phyloP scores from a whole-genome alignment of 2,329 filamentous ascomycete species.

The Diaporthe amygdali region DNA sequence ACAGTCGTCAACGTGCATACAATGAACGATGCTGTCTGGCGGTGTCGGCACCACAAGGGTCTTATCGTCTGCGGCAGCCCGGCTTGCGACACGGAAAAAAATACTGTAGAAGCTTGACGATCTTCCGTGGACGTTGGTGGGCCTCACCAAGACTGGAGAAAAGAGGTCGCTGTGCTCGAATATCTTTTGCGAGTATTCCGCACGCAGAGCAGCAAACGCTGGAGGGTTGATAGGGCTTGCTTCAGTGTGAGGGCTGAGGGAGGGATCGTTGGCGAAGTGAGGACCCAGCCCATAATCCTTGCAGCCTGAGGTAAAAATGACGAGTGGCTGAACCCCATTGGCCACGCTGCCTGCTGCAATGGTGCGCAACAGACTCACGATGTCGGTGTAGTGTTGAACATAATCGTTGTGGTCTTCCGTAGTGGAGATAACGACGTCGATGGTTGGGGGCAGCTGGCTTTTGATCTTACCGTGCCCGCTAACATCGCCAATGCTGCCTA shows the following conservation, averaged over 20 bases:
- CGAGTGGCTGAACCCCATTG: constrained; percentile 42
- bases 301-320: constrained; percentile 53
- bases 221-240: constrained; percentile 42
- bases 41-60: constrained; percentile 39
- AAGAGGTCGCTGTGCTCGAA: constrained; percentile 45
- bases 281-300: constrained; percentile 52
- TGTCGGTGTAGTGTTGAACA: constrained; percentile 42
- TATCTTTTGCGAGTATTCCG: constrained; percentile 38
- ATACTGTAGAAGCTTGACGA: constrained; percentile 49
- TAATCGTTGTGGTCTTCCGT: constrained; percentile 48
- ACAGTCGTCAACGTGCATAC: constrained; percentile 55
- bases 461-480: constrained; percentile 35
- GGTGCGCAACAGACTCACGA: constrained; percentile 38
- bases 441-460: constrained; percentile 31
- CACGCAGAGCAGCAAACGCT: constrained; percentile 35
- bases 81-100: constrained; percentile 40
- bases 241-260: constrained; percentile 48
- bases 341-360: constrained; percentile 40
- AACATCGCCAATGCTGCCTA: constrained; percentile 43
- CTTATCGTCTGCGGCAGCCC: constrained; percentile 22
- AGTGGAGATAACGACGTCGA: constrained; percentile 49
- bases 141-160: constrained; percentile 48
- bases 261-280: constrained; percentile 38
- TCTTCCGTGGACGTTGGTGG: constrained; percentile 53
- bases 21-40: constrained; percentile 48